Conservation (phyloP, 345 rosid genomes). For the Eucalyptus tenuipes region DNA sequence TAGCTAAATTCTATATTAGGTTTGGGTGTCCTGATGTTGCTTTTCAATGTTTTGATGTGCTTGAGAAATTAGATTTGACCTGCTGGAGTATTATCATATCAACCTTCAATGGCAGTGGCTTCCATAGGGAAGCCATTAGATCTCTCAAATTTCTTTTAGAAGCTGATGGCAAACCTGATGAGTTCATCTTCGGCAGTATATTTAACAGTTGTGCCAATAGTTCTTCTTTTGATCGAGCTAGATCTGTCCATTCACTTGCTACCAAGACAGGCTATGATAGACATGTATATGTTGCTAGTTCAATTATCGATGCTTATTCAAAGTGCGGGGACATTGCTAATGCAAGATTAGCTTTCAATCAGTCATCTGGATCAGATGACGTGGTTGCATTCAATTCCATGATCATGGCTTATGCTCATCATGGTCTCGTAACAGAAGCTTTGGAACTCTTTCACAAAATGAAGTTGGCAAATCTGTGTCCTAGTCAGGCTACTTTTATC, state of each 20-base stretch:
- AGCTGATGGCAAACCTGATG: slow-evolving; percentile 14
- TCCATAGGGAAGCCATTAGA: slow-evolving; percentile 9
- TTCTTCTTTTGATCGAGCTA: slow-evolving; percentile 4
- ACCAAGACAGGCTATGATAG: slow-evolving; percentile 9
- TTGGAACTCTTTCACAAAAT: slow-evolving; percentile 13
- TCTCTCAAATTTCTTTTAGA: slow-evolving; percentile 1
- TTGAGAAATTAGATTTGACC: slow-evolving; percentile 8
- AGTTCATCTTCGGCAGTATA: slow-evolving; percentile 21
- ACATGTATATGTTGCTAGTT: slow-evolving; percentile 11
- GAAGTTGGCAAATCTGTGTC: slow-evolving; percentile 14
- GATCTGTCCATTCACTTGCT: slow-evolving; percentile 15
- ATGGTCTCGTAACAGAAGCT: slow-evolving; percentile 18
- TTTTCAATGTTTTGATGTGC: slow-evolving; percentile 5
- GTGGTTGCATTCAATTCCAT: slow-evolving; percentile 17
- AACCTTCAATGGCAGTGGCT: slow-evolving; percentile 9
- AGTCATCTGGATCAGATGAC: slow-evolving; percentile 5
- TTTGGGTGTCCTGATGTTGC: slow-evolving; percentile 4
- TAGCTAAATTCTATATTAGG: slow-evolving; percentile 14
- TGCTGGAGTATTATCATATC: slow-evolving; percentile 19
- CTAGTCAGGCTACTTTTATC: slow-evolving; percentile 26
- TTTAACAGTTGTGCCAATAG: slow-evolving; percentile 10
- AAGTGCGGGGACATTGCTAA: slow-evolving; percentile 21
- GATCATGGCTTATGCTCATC: slow-evolving; percentile 33
- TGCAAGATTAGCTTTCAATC: slow-evolving; percentile 16
- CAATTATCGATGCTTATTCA: slow-evolving; percentile 31